Percentiles rank a stretch among this genome's conserved stretches.
Conservation (phyloP, 2,329 filamentous ascomycete genomes). For the Aureobasidium musti region DNA sequence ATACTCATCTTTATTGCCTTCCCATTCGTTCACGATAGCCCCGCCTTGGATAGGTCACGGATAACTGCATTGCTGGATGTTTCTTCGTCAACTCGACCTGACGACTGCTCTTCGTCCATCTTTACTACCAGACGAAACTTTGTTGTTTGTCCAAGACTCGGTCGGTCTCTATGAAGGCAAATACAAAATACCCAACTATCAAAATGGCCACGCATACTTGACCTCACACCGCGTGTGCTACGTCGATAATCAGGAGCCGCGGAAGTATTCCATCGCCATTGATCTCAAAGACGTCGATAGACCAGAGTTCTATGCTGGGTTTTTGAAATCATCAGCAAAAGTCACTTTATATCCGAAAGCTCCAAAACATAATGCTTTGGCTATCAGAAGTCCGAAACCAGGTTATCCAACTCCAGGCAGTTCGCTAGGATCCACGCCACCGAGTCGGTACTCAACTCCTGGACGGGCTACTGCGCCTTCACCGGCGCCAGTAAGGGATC, state of each 20-base stretch:
- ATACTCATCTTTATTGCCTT: not conserved
- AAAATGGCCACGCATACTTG: constrained; percentile 94
- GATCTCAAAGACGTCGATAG: constrained; percentile 90
- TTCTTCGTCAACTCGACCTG: constrained; percentile 91
- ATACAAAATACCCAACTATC: constrained; percentile 89
- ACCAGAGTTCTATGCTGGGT: constrained; percentile 88
- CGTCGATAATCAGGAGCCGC: constrained; percentile 82
- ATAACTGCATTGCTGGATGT: constrained; percentile 69
- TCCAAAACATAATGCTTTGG: constrained; percentile 63
- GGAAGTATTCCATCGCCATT: constrained; percentile 79
- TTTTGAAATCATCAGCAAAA: constrained; percentile 93
- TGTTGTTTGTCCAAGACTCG: constrained; percentile 96
- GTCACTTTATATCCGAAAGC: constrained; percentile 85
- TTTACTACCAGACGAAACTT: constrained; percentile 87
- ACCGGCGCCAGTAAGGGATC: constrained; percentile 51
- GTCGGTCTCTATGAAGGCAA: constrained; percentile 98
- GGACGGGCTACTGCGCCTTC: constrained; percentile 49
- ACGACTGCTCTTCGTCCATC: constrained; percentile 94
- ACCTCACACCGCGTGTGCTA: constrained; percentile 96
- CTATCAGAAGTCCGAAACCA: constrained; percentile 55
- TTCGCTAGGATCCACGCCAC: constrained; percentile 52
- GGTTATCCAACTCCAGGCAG: constrained; percentile 53
- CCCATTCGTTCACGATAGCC: not conserved
- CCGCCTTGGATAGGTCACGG: not conserved
- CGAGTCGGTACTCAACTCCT: constrained; percentile 45